Conservation (phyloP, 768 basidiomycete species). For the Symmetrospora coprosmae region DNA sequence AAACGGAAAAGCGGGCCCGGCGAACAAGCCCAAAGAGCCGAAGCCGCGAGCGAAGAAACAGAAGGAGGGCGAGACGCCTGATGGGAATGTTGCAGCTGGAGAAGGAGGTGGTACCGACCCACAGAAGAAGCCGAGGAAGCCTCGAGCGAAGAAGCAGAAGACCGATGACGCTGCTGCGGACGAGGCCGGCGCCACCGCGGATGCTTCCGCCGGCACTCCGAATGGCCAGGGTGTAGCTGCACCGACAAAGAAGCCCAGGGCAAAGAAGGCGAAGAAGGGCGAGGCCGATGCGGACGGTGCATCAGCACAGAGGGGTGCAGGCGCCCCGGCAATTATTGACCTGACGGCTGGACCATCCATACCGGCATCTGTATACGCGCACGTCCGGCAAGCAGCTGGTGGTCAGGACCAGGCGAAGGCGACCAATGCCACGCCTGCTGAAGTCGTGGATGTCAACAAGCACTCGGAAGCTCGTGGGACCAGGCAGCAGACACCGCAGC, state of each 20-base stretch:
- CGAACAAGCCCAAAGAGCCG: neutral
- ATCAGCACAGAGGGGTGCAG: too few relatives aligned
- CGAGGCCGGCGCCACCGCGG: neutral
- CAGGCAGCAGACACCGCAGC: neutral
- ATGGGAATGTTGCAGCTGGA: neutral
- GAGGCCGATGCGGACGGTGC: neutral
- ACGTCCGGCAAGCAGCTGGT: too few relatives aligned
- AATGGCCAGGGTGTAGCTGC: neutral
- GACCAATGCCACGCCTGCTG: too few relatives aligned
- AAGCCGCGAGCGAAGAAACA: neutral
- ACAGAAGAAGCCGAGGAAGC: neutral
- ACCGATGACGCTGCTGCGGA: neutral
- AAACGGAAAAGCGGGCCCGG: neutral
- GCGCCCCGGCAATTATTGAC: too few relatives aligned
- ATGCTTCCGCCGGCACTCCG: neutral
- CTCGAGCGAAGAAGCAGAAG: neutral
- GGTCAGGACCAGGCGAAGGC: too few relatives aligned
- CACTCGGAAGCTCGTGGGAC: neutral
- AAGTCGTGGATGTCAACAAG: neutral
- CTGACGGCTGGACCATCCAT: too few relatives aligned
- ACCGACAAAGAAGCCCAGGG: conserved; percentile 18
- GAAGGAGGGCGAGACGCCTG: neutral
- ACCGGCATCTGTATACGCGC: too few relatives aligned
- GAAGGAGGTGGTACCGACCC: neutral
- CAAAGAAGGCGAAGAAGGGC: conserved; percentile 3